Evolutionary conservation across 2,329 filamentous ascomycete genomes (phyloP).

Genomic region (Ophiostoma sp.): DNA sequence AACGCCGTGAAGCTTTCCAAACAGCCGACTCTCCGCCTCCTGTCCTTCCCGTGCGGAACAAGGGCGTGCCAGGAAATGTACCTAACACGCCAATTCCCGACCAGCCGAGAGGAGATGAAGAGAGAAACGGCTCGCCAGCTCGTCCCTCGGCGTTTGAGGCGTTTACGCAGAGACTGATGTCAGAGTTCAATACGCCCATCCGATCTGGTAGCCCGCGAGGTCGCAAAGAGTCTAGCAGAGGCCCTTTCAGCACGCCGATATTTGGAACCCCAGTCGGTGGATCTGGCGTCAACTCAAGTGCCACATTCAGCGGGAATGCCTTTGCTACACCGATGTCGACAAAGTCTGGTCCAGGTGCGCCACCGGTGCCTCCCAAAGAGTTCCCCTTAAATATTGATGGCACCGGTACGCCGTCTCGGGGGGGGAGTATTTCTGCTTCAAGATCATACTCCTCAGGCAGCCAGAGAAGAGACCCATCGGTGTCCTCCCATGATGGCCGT

Average conservation of each 20-base stretch:
- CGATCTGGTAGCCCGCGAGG: constrained; percentile 47
- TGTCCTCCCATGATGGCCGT: constrained; percentile 27
- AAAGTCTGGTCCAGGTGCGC: constrained; percentile 28
- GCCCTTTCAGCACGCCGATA: not conserved
- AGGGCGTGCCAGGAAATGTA: constrained; percentile 19
- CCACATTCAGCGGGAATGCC: constrained; percentile 28
- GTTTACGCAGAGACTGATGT: constrained; percentile 57
- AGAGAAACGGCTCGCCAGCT: constrained; percentile 47
- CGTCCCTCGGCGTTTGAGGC: constrained; percentile 53
- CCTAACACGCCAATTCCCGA: constrained; percentile 34
- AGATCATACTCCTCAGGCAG: constrained; percentile 42
- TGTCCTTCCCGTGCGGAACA: constrained; percentile 1
- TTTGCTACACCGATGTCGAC: constrained; percentile 32
- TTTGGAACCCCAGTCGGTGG: constrained; percentile 1
- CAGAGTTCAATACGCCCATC: constrained; percentile 52
- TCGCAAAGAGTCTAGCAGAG: constrained; percentile 39
- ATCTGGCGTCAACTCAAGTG: not conserved
- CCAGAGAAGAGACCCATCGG: constrained; percentile 29
- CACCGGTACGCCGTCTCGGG: constrained; percentile 32
- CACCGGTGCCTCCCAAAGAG: constrained; percentile 39
- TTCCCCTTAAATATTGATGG: constrained; percentile 34
- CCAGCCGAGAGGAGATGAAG: constrained; percentile 42
- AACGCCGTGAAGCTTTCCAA: constrained; percentile 58
- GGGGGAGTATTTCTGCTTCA: constrained; percentile 28
- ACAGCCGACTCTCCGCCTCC: constrained; percentile 43